A percentile compares a stretch with the other conserved stretches of the same genome.
phyloP scores from a whole-genome alignment of 768 basidiomycete species.

The Russula foetens region DNA sequence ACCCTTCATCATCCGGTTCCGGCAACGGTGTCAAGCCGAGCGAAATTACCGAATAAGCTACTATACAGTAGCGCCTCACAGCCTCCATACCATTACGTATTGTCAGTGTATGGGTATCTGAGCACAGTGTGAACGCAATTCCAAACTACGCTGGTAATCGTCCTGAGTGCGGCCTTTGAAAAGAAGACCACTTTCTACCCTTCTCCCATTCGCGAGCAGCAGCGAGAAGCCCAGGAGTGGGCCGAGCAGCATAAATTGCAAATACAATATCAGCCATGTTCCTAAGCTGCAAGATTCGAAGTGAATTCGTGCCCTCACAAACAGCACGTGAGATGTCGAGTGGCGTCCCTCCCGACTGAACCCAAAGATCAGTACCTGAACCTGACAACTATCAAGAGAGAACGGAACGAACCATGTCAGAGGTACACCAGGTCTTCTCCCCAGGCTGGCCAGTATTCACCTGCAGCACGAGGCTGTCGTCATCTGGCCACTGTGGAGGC shows the following conservation, averaged over 20 bases:
- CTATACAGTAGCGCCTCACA: no score
- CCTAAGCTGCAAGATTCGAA: slow-evolving; percentile 10
- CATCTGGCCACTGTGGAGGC: slow-evolving; percentile 14
- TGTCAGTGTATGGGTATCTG: no score
- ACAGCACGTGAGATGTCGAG: slow-evolving; percentile 14
- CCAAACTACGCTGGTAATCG: background rate
- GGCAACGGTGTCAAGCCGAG: no score
- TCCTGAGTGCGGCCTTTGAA: background rate
- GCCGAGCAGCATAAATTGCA: slow-evolving; percentile 7
- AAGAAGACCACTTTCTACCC: background rate
- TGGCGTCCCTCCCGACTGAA: background rate
- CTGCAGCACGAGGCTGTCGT: slow-evolving; percentile 8
- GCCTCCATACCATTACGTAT: no score
- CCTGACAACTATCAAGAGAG: background rate
- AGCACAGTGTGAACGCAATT: no score
- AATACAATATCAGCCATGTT: slow-evolving; percentile 13
- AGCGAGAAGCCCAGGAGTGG: background rate
- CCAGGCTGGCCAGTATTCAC: slow-evolving; percentile 7
- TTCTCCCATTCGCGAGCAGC: slow-evolving; percentile 5
- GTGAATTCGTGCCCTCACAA: slow-evolving; percentile 10
- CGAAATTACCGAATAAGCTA: no score
- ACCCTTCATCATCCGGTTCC: background rate
- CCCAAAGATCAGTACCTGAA: background rate
- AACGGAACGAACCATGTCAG: slow-evolving; percentile 12
- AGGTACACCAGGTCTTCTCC: slow-evolving; percentile 8